Conservation (phyloP, 495 filamentous ascomycete species). For the Annulohypoxylon moriforme region DNA sequence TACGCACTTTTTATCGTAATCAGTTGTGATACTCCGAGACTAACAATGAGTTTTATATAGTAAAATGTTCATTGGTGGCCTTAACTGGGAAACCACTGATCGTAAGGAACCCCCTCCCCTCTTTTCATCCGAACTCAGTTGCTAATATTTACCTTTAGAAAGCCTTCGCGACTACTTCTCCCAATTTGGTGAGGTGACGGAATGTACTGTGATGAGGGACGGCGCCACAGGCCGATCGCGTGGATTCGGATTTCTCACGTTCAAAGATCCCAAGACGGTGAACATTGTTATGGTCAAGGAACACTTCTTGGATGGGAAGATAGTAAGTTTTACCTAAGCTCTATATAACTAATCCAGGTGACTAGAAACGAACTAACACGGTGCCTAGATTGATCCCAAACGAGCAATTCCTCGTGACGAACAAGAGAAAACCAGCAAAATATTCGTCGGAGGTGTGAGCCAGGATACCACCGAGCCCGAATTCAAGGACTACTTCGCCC, state of each 20-base stretch:
- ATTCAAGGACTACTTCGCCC: constrained; percentile 95
- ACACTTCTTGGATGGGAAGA: constrained; percentile 97
- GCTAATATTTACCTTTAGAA: constrained; percentile 66
- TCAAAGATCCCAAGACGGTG: constrained; percentile 95
- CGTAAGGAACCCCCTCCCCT: constrained; percentile 68
- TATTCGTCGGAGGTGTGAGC: constrained; percentile 97
- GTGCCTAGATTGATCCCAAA: constrained; percentile 90
- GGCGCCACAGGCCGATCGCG: constrained; percentile 91
- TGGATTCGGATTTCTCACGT: constrained; percentile 97
- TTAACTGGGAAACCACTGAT: constrained; percentile 99
- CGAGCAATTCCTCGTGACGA: constrained; percentile 97
- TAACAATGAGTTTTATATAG: constrained; percentile 61
- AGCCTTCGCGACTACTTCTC: constrained; percentile 99
- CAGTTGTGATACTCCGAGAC: constrained; percentile 38
- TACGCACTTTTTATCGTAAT: constrained; percentile 26
- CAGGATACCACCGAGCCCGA: constrained; percentile 96
- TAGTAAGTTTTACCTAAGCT: constrained; percentile 71
- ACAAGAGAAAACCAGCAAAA: constrained; percentile 97
- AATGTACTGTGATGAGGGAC: constrained; percentile 99
- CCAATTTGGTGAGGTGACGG: constrained; percentile 94
- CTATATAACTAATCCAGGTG: neutral
- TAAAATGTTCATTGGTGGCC: constrained; percentile 99
- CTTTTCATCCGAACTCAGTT: neutral
- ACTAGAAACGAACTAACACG: constrained; percentile 26
- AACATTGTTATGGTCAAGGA: constrained; percentile 99